Evolutionary conservation across 306 rosid genomes (phyloP), one percentile per base, ranked within the genome.

Genomic region (Prosopis cineraria): DNA sequence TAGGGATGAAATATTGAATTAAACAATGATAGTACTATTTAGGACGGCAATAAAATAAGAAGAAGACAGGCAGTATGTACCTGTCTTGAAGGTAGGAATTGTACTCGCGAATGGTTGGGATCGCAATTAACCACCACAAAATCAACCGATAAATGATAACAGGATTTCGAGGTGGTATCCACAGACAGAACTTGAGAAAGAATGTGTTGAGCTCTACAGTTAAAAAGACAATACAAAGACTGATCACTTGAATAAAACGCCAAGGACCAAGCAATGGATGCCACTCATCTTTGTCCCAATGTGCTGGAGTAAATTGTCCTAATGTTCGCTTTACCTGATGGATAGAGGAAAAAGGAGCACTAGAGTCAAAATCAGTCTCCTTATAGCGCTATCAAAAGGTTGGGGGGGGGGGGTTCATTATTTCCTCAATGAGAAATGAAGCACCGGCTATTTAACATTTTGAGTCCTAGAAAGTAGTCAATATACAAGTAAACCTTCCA

Each of bases 221-320:
- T 76, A 96, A 86, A 87, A 96, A 96, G 76, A 88, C 82, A 68
- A 88, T 85, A 81, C 99, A 96, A 75, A 96, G 98, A 68, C 84
- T 85, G 71, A 93, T 81, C 52, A 96, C 99, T 96, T 96, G 99
- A 87, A 91, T 65, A 76, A 96, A 96, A 50, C 99, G 96, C 98
- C 97, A 96, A 3, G 99, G 99, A 79, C 96, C 99, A 20, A 91
- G 98, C 85, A 96, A 81, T 19, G 99, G 99, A 76, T 90, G 98
- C 99, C 99, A 91, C 90, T 96, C 97, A 24, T 96, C 99, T 85
- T 96, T 96, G 90, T 96, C 99, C 99, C 99, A 96, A 83, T 86
- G 89, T 5, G 99, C 99, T 6, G 99, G 99, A 4, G 96, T 96
- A 84, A 96, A 96, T 73, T 96, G 98, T 50, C 91, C 94, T 70